phyloP scores from a whole-genome alignment of 257 asterid species.

The Solanum appendiculatum region DNA sequence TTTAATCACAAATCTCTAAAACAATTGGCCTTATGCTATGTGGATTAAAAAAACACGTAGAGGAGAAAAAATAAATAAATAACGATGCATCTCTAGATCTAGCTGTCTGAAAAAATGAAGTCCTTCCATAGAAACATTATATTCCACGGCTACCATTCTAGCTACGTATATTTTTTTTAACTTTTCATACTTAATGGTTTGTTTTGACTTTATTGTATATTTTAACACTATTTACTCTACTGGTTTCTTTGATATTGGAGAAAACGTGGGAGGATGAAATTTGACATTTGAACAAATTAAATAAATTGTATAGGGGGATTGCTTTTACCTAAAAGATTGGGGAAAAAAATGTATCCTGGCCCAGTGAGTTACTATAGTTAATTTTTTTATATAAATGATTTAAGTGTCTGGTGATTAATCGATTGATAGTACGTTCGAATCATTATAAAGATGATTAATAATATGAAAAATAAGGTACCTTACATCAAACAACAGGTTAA shows the following conservation, averaged over 20 bases:
- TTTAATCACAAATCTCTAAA: not conserved
- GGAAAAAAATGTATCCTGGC: no score
- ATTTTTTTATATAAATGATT: not conserved
- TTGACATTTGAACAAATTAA: not conserved
- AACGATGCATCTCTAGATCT: not conserved
- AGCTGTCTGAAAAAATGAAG: not conserved
- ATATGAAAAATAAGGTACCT: not conserved
- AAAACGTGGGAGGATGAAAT: not conserved
- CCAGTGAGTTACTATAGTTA: not conserved
- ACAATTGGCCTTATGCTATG: not conserved
- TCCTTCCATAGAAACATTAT: not conserved
- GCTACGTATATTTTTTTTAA: not conserved
- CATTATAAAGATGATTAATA: not conserved
- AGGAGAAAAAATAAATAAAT: no score
- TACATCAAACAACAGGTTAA: not conserved
- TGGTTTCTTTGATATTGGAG: not conserved
- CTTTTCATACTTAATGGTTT: not conserved
- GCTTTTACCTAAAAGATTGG: not conserved
- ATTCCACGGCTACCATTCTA: not conserved
- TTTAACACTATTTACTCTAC: not conserved
- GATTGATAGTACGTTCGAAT: not conserved
- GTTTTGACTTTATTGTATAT: not conserved
- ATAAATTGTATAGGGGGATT: not conserved
- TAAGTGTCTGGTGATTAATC: not conserved
- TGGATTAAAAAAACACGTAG: not conserved